Evolutionary conservation across 1,284 basidiomycete genomes (phyloP).

Genomic region (Papiliotrema flavescens): DNA sequence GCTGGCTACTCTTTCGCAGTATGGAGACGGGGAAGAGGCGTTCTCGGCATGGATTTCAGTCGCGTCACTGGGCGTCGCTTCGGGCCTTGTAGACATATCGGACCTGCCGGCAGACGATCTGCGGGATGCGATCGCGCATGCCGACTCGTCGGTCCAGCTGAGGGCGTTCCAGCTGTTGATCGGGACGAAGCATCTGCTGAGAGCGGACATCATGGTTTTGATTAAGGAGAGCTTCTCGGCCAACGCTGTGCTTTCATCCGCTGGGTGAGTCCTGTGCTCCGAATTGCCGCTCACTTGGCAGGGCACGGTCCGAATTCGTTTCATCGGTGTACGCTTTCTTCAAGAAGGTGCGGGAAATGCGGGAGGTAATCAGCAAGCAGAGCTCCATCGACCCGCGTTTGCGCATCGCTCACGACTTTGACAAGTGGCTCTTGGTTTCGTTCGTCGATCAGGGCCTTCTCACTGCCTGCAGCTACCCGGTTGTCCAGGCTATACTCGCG

Average conservation of each 20-base stretch:
- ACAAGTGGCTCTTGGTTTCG: constrained; percentile 28
- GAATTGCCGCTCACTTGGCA: constrained; percentile 7
- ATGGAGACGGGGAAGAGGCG: not conserved
- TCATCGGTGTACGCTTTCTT: constrained; percentile 35
- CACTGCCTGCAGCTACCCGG: constrained; percentile 25
- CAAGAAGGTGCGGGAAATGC: constrained; percentile 10
- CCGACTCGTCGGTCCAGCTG: constrained; percentile 28
- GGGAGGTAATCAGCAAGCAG: constrained; percentile 13
- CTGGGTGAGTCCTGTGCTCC: constrained; percentile 23
- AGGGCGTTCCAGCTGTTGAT: constrained; percentile 34
- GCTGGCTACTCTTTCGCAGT: constrained; percentile 15
- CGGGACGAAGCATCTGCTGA: constrained; percentile 26
- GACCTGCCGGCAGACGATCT: constrained; percentile 22
- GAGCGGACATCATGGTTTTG: constrained; percentile 15
- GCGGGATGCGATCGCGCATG: constrained; percentile 29
- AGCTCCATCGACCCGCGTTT: constrained; percentile 3
- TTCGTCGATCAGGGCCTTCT: constrained; percentile 25
- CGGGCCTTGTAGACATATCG: constrained; percentile 16
- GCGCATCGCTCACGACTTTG: constrained; percentile 4
- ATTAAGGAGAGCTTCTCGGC: constrained; percentile 25
- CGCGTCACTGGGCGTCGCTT: constrained; percentile 34
- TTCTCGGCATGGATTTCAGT: constrained; percentile 37
- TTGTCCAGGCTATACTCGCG: constrained; percentile 28
- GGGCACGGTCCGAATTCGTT: constrained; percentile 33
- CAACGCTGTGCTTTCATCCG: constrained; percentile 27